Conservation (phyloP, 2,329 filamentous ascomycete species). For the Ascochyta lentis region DNA sequence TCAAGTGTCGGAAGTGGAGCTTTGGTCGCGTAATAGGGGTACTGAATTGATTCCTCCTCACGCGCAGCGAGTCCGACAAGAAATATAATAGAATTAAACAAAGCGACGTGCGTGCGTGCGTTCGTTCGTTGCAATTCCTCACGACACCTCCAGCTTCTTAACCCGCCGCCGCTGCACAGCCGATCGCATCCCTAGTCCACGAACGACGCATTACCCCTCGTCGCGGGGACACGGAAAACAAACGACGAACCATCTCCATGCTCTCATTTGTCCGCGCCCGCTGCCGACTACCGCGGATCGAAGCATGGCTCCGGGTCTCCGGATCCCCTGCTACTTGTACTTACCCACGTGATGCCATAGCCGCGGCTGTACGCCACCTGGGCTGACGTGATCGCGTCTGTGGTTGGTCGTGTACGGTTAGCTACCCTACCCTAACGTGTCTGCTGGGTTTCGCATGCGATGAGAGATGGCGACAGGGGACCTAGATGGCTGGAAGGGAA, state of each 20-base stretch:
- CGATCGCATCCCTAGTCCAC: slow-evolving; percentile 9
- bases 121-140: not conserved
- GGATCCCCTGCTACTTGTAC: slow-evolving; percentile 22
- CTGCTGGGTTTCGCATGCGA: too few relatives aligned
- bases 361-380: slow-evolving; percentile 15
- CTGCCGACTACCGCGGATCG: slow-evolving; percentile 27
- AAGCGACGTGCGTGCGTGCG: not conserved
- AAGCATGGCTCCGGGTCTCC: slow-evolving; percentile 34
- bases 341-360: slow-evolving; percentile 1
- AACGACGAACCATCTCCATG: slow-evolving; percentile 35
- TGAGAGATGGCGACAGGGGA: too few relatives aligned
- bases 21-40: slow-evolving; percentile 16
- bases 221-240: slow-evolving; percentile 42
- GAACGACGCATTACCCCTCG: slow-evolving; percentile 26
- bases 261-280: slow-evolving; percentile 38
- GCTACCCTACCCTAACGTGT: too few relatives aligned
- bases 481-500: too few relatives aligned
- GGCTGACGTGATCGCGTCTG: slow-evolving; percentile 9
- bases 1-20: slow-evolving; percentile 33
- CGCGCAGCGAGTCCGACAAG: not conserved
- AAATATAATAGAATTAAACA: too few relatives aligned
- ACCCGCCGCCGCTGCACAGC: slow-evolving; percentile 8
- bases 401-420: too few relatives aligned
- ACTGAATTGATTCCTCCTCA: not conserved
- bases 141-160: slow-evolving; percentile 24